phyloP scores from a whole-genome alignment of 495 filamentous ascomycete genomes.

The Penicillium verhagenii region DNA sequence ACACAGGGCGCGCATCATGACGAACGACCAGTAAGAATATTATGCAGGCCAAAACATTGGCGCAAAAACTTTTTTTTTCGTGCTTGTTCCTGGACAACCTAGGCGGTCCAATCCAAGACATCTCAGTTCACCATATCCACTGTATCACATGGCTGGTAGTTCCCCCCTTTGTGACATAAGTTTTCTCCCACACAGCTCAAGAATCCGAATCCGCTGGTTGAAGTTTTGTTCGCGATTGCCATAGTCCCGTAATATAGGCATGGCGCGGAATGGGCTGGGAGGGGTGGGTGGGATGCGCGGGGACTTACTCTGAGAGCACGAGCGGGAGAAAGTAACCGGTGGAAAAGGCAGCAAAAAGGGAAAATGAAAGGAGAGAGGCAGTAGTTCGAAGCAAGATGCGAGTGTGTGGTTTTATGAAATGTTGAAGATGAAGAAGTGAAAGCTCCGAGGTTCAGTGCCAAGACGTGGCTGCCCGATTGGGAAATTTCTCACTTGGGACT shows the following conservation, averaged over 20 bases:
- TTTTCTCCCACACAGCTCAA: not conserved
- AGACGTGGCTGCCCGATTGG: constrained; percentile 24
- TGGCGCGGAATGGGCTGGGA: constrained; percentile 3
- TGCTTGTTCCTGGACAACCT: not conserved
- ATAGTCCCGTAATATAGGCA: not conserved
- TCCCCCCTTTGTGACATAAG: not conserved
- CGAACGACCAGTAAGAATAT: not conserved
- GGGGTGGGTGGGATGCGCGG: constrained; percentile 12
- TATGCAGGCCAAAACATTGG: not conserved
- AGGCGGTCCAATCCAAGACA: not conserved
- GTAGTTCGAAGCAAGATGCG: not conserved
- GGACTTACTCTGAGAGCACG: constrained; percentile 19
- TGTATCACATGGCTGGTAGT: not conserved
- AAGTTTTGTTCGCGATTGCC: constrained; percentile 9
- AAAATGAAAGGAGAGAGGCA: not conserved
- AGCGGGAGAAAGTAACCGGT: not conserved
- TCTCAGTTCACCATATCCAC: not conserved
- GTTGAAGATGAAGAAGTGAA: constrained; percentile 8
- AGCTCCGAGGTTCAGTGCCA: constrained; percentile 28
- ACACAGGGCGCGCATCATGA: not conserved
- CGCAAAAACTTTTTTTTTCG: not conserved
- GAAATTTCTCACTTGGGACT: constrained; percentile 18
- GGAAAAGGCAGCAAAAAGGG: not conserved
- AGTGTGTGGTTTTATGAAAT: not conserved
- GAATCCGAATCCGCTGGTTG: constrained; percentile 2